These are phyloP conservation scores for Tilletiopsis washingtonensis DNA, from an alignment of 1,284 basidiomycete genomes.

Conservation along the genomic window DNA sequence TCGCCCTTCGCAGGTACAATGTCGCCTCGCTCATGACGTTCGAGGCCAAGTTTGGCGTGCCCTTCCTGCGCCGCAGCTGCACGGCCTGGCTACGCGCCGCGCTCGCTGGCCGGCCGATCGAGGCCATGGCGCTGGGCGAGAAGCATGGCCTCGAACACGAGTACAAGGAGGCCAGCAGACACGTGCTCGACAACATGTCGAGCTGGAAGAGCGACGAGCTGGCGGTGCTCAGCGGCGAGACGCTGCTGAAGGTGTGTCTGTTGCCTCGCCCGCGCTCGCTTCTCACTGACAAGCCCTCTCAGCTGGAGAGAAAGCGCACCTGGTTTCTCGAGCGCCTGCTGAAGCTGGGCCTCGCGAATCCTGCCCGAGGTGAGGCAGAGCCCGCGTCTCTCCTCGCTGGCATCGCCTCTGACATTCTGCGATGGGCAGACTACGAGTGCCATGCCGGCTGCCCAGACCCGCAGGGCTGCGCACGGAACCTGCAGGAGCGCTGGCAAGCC, in stretches of 20 bases:
- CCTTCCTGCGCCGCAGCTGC: slow-evolving; percentile 17
- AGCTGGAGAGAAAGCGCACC: slow-evolving; percentile 29
- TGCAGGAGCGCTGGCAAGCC: slow-evolving; percentile 86
- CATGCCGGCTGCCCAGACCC: slow-evolving; percentile 73
- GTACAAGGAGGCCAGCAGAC: slow-evolving; percentile 26
- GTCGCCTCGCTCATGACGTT: slow-evolving; percentile 21
- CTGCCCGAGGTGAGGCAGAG: too few species aligned
- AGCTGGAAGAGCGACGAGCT: slow-evolving; percentile 26
- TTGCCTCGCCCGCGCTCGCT: too few species aligned
- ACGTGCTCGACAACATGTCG: slow-evolving; percentile 31
- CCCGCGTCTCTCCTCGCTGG: too few species aligned
- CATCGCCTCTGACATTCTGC: too few species aligned
- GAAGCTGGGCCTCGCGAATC: slow-evolving; percentile 75
- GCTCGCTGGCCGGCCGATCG: slow-evolving; percentile 29
- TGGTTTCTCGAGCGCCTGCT: slow-evolving; percentile 68
- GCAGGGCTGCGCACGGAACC: slow-evolving; percentile 65
- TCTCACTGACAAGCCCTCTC: too few species aligned
- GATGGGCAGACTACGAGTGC: slow-evolving; percentile 73
- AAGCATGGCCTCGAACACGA: slow-evolving; percentile 19
- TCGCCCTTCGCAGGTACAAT: too few species aligned
- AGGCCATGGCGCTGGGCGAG: slow-evolving; percentile 32
- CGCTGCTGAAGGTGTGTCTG: slow-evolving; percentile 25
- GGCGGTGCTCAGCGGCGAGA: slow-evolving; percentile 13
- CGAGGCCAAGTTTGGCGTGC: slow-evolving; percentile 29
- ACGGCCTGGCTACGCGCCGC: slow-evolving; percentile 19